phyloP scores from a whole-genome alignment of 176 grass and related monocot genomes.

The Calamus simplicifolius region DNA sequence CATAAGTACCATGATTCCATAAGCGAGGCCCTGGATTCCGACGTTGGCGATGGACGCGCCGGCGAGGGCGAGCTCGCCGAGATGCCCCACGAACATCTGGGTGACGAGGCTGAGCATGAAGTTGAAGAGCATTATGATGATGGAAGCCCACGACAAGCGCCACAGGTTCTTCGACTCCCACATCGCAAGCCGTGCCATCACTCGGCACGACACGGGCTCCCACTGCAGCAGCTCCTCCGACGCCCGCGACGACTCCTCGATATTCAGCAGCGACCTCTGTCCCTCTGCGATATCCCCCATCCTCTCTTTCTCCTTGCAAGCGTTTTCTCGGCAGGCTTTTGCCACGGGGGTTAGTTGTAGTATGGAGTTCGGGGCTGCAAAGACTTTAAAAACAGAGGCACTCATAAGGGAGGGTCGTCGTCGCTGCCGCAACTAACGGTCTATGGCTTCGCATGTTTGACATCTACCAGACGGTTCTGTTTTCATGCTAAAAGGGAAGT shows the following conservation, averaged over 20 bases:
- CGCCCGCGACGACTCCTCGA: constrained; percentile 19
- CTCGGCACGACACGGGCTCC: constrained; percentile 24
- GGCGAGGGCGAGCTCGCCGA: constrained; percentile 54
- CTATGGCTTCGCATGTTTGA: no score
- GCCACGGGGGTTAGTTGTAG: no score
- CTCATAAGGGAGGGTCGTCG: no score
- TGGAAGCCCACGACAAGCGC: constrained; percentile 72
- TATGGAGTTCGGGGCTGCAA: no score
- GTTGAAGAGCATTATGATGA: constrained; percentile 56
- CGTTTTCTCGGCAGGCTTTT: no score
- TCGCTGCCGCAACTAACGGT: no score
- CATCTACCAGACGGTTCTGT: no score
- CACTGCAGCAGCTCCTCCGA: constrained; percentile 51
- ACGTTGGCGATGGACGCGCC: constrained; percentile 83
- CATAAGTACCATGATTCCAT: constrained; percentile 66
- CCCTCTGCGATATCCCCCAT: constrained; percentile 26
- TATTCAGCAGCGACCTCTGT: constrained; percentile 18
- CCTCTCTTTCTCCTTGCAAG: constrained; percentile 11
- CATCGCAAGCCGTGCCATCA: constrained; percentile 24
- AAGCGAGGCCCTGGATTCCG: constrained; percentile 77
- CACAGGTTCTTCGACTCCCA: constrained; percentile 82
- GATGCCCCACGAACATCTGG: constrained; percentile 84
- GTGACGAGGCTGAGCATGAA: constrained; percentile 73
- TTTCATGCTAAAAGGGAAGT: no score
- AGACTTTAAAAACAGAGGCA: no score